These are phyloP conservation scores for Jatropha multifida DNA, from an alignment of 441 rosid genomes.

Conservation along the genomic window DNA sequence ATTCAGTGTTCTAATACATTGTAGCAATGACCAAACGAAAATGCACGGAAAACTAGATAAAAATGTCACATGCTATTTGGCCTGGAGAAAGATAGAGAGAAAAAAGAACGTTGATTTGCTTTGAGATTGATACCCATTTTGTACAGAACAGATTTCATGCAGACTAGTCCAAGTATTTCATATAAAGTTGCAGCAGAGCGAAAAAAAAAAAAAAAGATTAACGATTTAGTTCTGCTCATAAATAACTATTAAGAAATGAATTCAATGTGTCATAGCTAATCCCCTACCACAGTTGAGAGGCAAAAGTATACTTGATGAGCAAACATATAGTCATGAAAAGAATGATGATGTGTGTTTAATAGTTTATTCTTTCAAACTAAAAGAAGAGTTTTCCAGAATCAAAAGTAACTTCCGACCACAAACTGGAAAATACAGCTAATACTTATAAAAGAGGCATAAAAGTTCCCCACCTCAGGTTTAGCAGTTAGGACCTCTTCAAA, in stretches of 20 bases:
- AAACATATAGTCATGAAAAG: neutral
- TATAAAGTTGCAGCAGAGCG: too few species aligned
- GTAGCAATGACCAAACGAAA: neutral
- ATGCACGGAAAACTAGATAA: neutral
- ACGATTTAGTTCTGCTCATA: neutral
- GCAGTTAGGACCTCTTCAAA: slow-evolving; percentile 54
- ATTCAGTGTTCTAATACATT: neutral
- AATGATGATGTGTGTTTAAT: neutral
- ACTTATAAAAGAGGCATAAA: neutral
- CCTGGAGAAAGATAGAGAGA: neutral
- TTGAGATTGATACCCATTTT: neutral
- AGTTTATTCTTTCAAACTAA: slow-evolving; percentile 4
- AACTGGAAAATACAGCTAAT: too few species aligned
- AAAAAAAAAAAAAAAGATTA: neutral
- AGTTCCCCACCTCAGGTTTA: slow-evolving; percentile 52
- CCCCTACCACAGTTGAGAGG: neutral
- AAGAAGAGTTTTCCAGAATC: neutral
- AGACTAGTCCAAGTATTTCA: neutral
- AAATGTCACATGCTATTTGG: neutral
- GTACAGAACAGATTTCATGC: neutral
- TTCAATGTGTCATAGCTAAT: neutral
- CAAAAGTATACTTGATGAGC: neutral
- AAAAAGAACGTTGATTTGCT: neutral
- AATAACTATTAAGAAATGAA: neutral
- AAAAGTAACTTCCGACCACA: neutral